These are phyloP conservation scores for Diaporthe ampelina DNA, from an alignment of 2,329 filamentous ascomycete species.

Conservation along the genomic window DNA sequence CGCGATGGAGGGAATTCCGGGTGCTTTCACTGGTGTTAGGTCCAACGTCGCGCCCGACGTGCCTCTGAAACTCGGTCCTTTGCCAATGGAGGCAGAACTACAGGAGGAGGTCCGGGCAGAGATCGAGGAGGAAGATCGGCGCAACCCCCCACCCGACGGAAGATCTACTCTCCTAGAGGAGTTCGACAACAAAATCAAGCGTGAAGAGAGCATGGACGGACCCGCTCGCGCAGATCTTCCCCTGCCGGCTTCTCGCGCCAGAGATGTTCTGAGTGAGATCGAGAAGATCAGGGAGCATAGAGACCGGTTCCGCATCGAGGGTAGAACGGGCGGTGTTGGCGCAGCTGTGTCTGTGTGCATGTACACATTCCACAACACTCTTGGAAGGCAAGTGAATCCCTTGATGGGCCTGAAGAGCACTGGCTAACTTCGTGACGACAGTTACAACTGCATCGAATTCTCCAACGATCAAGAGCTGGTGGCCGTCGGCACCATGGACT, in stretches of 20 bases:
- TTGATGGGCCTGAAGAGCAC: not conserved
- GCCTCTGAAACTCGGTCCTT: slow-evolving; percentile 80
- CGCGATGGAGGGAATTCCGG: slow-evolving; percentile 74
- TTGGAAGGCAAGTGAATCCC: slow-evolving; percentile 78
- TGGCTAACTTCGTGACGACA: not conserved
- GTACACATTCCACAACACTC: slow-evolving; percentile 98
- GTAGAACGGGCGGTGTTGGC: slow-evolving; percentile 85
- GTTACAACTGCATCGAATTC: slow-evolving; percentile 81
- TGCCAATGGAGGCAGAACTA: slow-evolving; percentile 87
- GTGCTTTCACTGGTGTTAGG: slow-evolving; percentile 71
- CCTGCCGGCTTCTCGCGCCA: slow-evolving; percentile 86
- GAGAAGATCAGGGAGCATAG: slow-evolving; percentile 94
- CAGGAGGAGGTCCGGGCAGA: slow-evolving; percentile 89
- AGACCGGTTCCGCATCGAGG: slow-evolving; percentile 90
- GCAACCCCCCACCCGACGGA: slow-evolving; percentile 79
- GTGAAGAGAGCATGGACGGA: slow-evolving; percentile 88
- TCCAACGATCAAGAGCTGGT: slow-evolving; percentile 91
- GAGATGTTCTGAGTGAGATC: slow-evolving; percentile 94
- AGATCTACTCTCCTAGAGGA: slow-evolving; percentile 84
- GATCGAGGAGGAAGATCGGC: slow-evolving; percentile 86
- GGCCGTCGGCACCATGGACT: slow-evolving; percentile 91
- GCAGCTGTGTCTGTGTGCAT: slow-evolving; percentile 91
- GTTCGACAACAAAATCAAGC: slow-evolving; percentile 89
- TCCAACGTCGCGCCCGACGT: slow-evolving; percentile 71
- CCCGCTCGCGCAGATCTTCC: slow-evolving; percentile 85